phyloP scores from a whole-genome alignment of 129 eudicot species.

The Glebionis coronaria region DNA sequence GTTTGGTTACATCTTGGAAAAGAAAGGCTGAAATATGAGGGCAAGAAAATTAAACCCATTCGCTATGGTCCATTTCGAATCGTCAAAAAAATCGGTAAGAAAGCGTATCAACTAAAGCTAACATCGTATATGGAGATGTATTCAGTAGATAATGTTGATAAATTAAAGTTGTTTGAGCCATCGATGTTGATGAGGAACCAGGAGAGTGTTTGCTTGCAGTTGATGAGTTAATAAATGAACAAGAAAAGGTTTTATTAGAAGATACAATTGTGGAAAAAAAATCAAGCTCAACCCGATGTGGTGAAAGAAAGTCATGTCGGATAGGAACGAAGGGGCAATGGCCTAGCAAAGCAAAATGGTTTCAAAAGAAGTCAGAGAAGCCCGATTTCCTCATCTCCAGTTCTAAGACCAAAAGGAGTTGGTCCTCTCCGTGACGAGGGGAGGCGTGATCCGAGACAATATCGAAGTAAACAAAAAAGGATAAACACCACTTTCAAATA shows the following conservation, averaged over 20 bases:
- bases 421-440: conserved; percentile 2
- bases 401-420: neutral
- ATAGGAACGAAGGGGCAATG: neutral
- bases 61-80: neutral
- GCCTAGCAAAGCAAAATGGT: conserved; percentile 1
- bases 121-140: neutral
- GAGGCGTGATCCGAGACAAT: conserved; percentile 1
- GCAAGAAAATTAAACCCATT: neutral
- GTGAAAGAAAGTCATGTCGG: neutral
- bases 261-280: neutral
- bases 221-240: neutral
- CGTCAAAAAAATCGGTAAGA: neutral
- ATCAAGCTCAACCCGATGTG: neutral
- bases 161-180: neutral
- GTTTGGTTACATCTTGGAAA: neutral
- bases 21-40: neutral
- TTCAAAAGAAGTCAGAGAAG: neutral
- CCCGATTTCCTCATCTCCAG: conserved; percentile 5
- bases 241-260: neutral
- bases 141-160: neutral
- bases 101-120: neutral
- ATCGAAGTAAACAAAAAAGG: neutral
- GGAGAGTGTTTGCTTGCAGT: neutral
- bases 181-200: neutral
- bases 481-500: too few relatives aligned